Evolutionary conservation across 1,284 basidiomycete species (phyloP).

Genomic region (Fomitiporia mediterranea): DNA sequence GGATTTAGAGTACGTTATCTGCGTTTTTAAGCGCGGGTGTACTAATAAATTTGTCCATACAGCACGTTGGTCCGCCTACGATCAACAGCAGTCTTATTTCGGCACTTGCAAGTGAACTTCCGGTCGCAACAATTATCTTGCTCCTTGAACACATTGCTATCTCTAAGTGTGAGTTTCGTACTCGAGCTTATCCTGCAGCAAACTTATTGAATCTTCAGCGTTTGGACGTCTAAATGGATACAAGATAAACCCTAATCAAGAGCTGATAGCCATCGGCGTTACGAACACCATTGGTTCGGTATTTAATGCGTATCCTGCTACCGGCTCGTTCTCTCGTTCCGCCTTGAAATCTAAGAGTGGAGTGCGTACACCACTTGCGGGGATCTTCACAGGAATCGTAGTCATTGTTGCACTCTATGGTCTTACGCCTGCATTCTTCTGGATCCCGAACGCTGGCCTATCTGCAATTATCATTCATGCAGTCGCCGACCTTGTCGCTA

Average conservation of each 20-base stretch:
- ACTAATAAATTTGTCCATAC: not conserved
- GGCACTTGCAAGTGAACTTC: constrained; percentile 75
- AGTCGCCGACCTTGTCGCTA: constrained; percentile 88
- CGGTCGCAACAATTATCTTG: constrained; percentile 92
- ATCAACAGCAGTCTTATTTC: constrained; percentile 62
- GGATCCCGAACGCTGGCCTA: constrained; percentile 76
- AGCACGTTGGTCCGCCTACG: constrained; percentile 68
- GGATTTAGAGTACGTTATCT: constrained; percentile 50
- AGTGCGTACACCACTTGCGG: constrained; percentile 90
- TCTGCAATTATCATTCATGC: constrained; percentile 96
- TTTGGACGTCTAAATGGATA: constrained; percentile 96
- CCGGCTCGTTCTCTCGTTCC: constrained; percentile 96
- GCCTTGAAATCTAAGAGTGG: constrained; percentile 96
- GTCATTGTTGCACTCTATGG: constrained; percentile 95
- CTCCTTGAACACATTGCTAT: constrained; percentile 97
- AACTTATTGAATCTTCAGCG: constrained; percentile 40
- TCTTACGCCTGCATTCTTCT: constrained; percentile 85
- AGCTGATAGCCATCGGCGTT: constrained; percentile 97
- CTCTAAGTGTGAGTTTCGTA: constrained; percentile 65
- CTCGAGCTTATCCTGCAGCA: not conserved
- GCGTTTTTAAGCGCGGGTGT: not conserved
- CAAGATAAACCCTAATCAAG: constrained; percentile 97
- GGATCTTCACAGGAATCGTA: constrained; percentile 82
- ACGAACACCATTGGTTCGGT: constrained; percentile 82
- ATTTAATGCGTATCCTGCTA: constrained; percentile 93